Evolutionary conservation across 352 stramenopile species (phyloP), one percentile per base, ranked within the genome.

Genomic region (Phytophthora boehmeriae): DNA sequence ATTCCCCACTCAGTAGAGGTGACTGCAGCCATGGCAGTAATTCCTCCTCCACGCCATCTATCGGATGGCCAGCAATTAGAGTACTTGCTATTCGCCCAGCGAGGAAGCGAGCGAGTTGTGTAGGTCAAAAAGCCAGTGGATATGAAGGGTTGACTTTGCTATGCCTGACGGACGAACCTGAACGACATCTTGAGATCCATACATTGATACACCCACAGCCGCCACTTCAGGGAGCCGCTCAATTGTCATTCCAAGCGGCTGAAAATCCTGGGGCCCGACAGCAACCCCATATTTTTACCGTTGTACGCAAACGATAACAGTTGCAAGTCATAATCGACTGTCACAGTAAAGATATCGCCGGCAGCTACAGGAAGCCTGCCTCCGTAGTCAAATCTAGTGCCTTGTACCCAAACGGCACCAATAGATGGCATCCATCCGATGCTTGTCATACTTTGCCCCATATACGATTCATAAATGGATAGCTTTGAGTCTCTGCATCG

Each of bases 391-490:
- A 82, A 68, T 6, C 76, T 64, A n/a, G 60, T 68, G 5, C 86
- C 86, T 71, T 82, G 63, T 8, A 91, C 73, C 87, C 87, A 96
- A 5, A 96, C 35, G 0, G 75, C 75, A 8, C 83, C 87, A 47
- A 93, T 86, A 10, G 87, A 88, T 0, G 87, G 87, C 85, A 96
- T 96, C 85, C 84, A 96, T 1, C 85, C 87, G 25, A 96, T 73
- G 36, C 85, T 93, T 55, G 55, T 76, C 4, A 23, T 3, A 0
- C 53, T 74, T 60, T 77, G 63, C 19, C 82, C 82, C n/a, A 91
- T 8, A 67, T 89, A 91, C 0, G 53, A 72, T 22, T 75, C 60
- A n/a, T 72, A 70, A 23, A 23, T 20, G n/a, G 52, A 64, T 30
- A 22, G n/a, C 19, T 68, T 23, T 17, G 39, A 36, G 8, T 22